These are phyloP conservation scores for Nicotiana tabacum DNA, from an alignment of 257 asterid genomes.

Conservation along the genomic window DNA sequence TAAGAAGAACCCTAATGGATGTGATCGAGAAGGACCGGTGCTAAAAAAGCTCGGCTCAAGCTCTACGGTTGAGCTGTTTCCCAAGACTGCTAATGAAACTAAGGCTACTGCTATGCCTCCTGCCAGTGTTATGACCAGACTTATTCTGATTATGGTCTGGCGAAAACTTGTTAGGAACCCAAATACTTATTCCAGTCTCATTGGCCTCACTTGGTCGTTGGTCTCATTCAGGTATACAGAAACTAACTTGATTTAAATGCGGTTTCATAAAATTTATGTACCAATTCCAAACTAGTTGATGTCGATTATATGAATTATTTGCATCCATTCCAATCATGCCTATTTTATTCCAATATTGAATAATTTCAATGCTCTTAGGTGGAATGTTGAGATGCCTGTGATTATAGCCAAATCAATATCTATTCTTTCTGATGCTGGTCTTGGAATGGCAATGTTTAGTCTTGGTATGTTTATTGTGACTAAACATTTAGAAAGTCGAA, in stretches of 20 bases:
- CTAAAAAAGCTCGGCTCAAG: constrained; percentile 65
- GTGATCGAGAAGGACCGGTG: constrained; percentile 47
- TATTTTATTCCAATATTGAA: not conserved
- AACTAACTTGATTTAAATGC: not conserved
- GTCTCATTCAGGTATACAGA: constrained; percentile 42
- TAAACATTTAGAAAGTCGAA: not conserved
- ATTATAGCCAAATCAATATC: constrained; percentile 53
- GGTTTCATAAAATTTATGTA: not conserved
- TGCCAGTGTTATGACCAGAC: constrained; percentile 65
- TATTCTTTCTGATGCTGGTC: constrained; percentile 69
- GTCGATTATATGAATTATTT: not conserved
- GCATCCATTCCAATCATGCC: not conserved
- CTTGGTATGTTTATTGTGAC: constrained; percentile 33
- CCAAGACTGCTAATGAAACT: constrained; percentile 43
- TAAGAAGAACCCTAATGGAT: constrained; percentile 32
- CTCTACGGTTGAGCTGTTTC: constrained; percentile 79
- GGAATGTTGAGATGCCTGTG: constrained; percentile 71
- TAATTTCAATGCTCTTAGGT: constrained; percentile 26
- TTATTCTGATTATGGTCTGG: constrained; percentile 75
- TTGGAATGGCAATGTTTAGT: constrained; percentile 84
- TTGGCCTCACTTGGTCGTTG: constrained; percentile 66
- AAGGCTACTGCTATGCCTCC: constrained; percentile 60
- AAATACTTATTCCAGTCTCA: constrained; percentile 58
- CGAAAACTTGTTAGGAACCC: constrained; percentile 66
- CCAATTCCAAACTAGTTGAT: not conserved